Evolutionary conservation across 352 stramenopile genomes (phyloP).

Genomic region (Pythium sukuiense): DNA sequence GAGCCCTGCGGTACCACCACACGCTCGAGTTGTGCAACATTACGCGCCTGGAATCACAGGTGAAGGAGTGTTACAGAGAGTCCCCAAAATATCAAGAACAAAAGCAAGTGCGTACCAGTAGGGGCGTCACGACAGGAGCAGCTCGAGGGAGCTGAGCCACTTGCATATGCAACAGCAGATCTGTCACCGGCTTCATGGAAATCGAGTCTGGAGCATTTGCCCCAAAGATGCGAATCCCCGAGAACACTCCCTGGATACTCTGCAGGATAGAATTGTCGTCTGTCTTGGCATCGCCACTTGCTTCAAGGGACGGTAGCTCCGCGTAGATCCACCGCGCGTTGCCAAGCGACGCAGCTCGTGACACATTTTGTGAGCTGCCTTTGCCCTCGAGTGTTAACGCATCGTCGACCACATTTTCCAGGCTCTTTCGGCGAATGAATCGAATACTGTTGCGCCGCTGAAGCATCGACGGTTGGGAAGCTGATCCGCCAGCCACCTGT

Average conservation of each 20-base stretch:
- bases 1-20: constrained; percentile 38
- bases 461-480: neutral
- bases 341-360: constrained; percentile 8
- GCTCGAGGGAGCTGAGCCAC: constrained; percentile 14
- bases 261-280: neutral
- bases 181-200: constrained; percentile 10
- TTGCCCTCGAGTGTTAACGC: neutral
- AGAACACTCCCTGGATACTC: constrained; percentile 37
- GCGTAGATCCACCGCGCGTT: constrained; percentile 47
- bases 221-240: constrained; percentile 27
- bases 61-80: constrained; percentile 1
- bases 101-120: constrained; percentile 32
- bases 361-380: neutral
- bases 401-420: constrained; percentile 18
- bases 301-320: constrained; percentile 32
- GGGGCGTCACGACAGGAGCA: constrained; percentile 28
- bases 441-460: constrained; percentile 25
- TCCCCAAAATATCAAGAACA: neutral
- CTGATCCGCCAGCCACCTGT: neutral
- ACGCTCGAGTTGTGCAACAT: constrained; percentile 42
- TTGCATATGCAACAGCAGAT: constrained; percentile 22
- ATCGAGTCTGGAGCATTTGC: neutral
- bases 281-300: constrained; percentile 30
- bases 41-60: constrained; percentile 29
- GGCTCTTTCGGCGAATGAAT: constrained; percentile 25